Percentiles rank a stretch among this genome's conserved stretches.
These are phyloP conservation scores for Leptomonas seymouri DNA, from an alignment of 208 protist genomes.

Conservation along the genomic window DNA sequence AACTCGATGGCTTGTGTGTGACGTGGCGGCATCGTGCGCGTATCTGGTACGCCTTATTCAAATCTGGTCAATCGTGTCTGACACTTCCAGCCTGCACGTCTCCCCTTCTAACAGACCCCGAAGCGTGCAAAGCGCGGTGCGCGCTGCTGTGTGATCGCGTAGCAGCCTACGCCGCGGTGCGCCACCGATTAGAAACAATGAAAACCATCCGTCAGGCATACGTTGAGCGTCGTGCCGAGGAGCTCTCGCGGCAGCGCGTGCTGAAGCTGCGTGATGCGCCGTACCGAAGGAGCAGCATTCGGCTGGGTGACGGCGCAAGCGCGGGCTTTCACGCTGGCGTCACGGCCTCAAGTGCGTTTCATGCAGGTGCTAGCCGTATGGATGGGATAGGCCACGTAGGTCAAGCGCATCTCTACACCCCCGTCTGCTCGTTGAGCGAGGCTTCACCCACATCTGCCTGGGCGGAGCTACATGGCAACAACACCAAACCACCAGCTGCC, in stretches of 20 bases:
- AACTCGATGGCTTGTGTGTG: constrained; percentile 39
- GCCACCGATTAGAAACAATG: constrained; percentile 48
- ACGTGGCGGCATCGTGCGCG: constrained; percentile 48
- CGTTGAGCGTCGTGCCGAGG: constrained; percentile 24
- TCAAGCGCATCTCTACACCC: constrained; percentile 7
- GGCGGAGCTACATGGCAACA: constrained; percentile 6
- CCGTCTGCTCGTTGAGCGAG: not conserved
- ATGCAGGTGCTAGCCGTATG: not conserved
- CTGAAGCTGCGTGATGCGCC: constrained; percentile 27
- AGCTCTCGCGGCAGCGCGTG: constrained; percentile 30
- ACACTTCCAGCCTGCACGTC: constrained; percentile 42
- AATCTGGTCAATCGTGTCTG: constrained; percentile 28
- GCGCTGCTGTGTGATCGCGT: constrained; percentile 68
- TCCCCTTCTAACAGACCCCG: constrained; percentile 58
- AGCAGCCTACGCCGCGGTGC: constrained; percentile 55
- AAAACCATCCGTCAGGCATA: constrained; percentile 36
- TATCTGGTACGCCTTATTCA: constrained; percentile 41
- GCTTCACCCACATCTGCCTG: constrained; percentile 1
- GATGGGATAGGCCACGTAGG: no score
- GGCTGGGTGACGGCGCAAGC: not conserved
- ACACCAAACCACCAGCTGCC: not conserved
- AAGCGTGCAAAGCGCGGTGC: constrained; percentile 47
- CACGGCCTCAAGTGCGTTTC: no score
- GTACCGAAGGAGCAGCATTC: not conserved
- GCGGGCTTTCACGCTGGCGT: no score